Percentiles rank a stretch among this genome's conserved stretches.
Evolutionary conservation across 768 basidiomycete genomes (phyloP).

Genomic region (Lepiota brunneoincarnata): DNA sequence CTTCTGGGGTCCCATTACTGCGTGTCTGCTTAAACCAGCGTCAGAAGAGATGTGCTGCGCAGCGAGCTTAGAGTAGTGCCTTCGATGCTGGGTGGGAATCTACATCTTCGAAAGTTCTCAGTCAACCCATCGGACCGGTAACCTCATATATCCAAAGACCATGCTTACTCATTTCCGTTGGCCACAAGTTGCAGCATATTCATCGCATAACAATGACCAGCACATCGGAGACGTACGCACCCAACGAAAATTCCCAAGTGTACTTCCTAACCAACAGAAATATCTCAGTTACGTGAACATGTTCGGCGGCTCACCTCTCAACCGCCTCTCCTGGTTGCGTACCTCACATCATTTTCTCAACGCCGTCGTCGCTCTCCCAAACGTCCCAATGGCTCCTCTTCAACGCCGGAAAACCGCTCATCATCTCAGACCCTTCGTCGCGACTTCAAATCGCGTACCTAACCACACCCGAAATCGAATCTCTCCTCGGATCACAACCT

Average conservation of each 20-base stretch:
- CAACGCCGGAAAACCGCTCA: conserved; percentile 68
- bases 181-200: too few relatives aligned
- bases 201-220: background rate
- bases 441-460: conserved; percentile 44
- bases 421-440: conserved; percentile 32
- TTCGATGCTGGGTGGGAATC: too few relatives aligned
- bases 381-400: conserved; percentile 80
- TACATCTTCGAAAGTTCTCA: too few relatives aligned
- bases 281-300: conserved; percentile 31
- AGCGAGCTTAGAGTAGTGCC: too few relatives aligned
- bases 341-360: conserved; percentile 76
- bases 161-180: too few relatives aligned
- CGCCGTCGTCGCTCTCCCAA: conserved; percentile 52
- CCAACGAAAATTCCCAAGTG: background rate
- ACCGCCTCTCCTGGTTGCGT: conserved; percentile 81
- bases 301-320: conserved; percentile 66
- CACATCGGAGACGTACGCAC: conserved; percentile 22
- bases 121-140: too few relatives aligned
- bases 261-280: background rate
- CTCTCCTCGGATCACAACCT: conserved; percentile 64
- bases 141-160: too few relatives aligned
- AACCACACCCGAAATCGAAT: conserved; percentile 56
- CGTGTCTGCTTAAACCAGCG: too few relatives aligned
- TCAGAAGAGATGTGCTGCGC: too few relatives aligned
- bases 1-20: too few relatives aligned